Evolutionary conservation across 345 rosid species (phyloP), one percentile per base, ranked within the genome.

Genomic region (Rhizophora apiculata): DNA sequence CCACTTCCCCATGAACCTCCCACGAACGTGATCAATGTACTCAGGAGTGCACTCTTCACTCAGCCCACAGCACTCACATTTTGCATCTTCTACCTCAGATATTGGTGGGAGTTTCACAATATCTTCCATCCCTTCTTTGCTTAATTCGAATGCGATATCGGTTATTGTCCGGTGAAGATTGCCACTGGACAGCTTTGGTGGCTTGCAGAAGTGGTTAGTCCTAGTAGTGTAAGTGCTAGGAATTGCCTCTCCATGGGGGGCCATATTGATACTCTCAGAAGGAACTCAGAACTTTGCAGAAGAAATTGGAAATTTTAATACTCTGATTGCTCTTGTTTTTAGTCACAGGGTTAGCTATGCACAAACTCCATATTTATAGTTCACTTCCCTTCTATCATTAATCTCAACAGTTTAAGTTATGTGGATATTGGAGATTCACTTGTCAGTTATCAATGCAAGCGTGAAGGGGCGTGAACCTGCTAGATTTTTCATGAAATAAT

Each of bases 51-150:
- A 92, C 88, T 92, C 96, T 79, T 95, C 96, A 16, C 76, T 79
- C 96, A 95, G 87, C 32, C 93, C 96, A 37, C 99, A 95, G 31
- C 99, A 92, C 82, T 95, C 91, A 36, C 97, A 95, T 73, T 88
- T 87, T 9, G 89, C 90, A 60, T 87, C 87, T 76, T 84, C 92
- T 1, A 88, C 93, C 78, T 90, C 96, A 0, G 89, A 85, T 66
- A 91, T 89, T 2, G 88, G 75, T 11, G 77, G 67, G n/a, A 78
- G 67, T 15, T 57, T 19, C 0, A 11, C 72, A 19, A 56, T 6
- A 3, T 34, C 37, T 0, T 76, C 76, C 5, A 64, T 62, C 18
- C 61, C 71, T 57, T 81, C 87, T 63, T 86, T 84, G 74, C 75
- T 81, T 8, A 85, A 74, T 37, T 81, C 75, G 46, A 82, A 76